phyloP scores from a whole-genome alignment of 257 asterid genomes.

The Gardenia jasminoides region DNA sequence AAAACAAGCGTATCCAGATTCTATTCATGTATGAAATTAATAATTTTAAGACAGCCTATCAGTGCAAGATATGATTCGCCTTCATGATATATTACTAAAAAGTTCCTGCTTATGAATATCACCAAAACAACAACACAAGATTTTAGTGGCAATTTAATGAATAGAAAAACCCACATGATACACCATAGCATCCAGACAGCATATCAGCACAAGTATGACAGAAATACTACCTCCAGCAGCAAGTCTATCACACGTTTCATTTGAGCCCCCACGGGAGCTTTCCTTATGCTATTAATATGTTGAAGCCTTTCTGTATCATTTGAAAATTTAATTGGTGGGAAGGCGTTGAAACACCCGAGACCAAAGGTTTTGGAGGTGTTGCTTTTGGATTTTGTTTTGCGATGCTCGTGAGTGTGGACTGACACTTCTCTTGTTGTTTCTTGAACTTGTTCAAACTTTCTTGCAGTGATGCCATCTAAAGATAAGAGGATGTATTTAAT shows the following conservation, averaged over 20 bases:
- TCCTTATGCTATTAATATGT: constrained; percentile 82
- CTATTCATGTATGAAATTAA: not conserved
- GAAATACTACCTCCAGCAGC: constrained; percentile 62
- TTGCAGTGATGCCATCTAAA: constrained; percentile 24
- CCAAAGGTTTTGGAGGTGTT: constrained; percentile 36
- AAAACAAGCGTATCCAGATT: not conserved
- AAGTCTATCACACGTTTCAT: constrained; percentile 85
- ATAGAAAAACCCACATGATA: not conserved
- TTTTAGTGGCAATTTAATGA: constrained; percentile 1
- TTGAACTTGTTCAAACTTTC: constrained; percentile 22
- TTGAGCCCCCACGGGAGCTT: constrained; percentile 93
- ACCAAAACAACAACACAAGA: not conserved
- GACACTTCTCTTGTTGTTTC: constrained; percentile 28
- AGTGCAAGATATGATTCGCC: not conserved
- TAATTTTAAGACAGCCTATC: not conserved
- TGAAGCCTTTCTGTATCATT: constrained; percentile 83
- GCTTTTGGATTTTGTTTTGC: constrained; percentile 17
- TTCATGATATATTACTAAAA: not conserved
- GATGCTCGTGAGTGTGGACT: constrained; percentile 14
- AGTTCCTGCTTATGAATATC: not conserved
- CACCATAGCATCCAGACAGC: not conserved
- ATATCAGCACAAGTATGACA: not conserved
- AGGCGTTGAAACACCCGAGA: constrained; percentile 41
- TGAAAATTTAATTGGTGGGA: constrained; percentile 70
- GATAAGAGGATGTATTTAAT: constrained; percentile 1